Conservation (phyloP, 2,329 filamentous ascomycete species). For the Penicillium hesseltinei region DNA sequence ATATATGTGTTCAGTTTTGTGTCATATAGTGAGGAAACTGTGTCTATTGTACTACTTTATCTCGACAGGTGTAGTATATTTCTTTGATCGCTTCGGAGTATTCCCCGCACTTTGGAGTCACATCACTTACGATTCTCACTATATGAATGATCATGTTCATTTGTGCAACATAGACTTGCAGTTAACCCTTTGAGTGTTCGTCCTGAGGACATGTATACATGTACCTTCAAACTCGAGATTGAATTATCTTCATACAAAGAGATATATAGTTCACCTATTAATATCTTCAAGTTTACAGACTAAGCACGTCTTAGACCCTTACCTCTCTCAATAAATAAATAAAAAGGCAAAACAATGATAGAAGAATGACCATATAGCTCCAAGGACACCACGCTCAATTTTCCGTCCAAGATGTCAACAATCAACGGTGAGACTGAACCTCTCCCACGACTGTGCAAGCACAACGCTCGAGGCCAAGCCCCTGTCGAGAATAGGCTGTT, state of each 20-base stretch:
- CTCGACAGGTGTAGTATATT: background rate
- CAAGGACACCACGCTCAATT: background rate
- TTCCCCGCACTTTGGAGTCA: background rate
- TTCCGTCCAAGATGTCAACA: background rate
- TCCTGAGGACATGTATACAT: background rate
- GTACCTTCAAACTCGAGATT: background rate
- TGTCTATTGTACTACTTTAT: background rate
- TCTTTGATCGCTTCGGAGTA: background rate
- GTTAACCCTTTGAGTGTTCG: background rate
- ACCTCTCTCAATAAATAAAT: too few species aligned
- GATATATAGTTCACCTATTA: background rate
- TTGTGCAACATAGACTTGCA: background rate
- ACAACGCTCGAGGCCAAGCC: background rate
- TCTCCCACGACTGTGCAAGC: background rate
- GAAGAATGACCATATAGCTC: background rate
- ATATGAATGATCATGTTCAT: background rate
- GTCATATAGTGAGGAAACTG: background rate
- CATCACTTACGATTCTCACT: background rate
- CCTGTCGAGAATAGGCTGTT: background rate
- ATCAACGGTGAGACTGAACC: background rate
- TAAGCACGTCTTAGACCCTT: background rate
- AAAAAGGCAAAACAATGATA: background rate
- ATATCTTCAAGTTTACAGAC: too few species aligned
- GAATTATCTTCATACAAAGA: background rate
- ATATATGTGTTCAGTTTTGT: conserved; percentile 1